Percentiles rank a stretch among this genome's conserved stretches.
phyloP scores from a whole-genome alignment of 2,329 filamentous ascomycete genomes.

The Daldinia eschscholtzii region DNA sequence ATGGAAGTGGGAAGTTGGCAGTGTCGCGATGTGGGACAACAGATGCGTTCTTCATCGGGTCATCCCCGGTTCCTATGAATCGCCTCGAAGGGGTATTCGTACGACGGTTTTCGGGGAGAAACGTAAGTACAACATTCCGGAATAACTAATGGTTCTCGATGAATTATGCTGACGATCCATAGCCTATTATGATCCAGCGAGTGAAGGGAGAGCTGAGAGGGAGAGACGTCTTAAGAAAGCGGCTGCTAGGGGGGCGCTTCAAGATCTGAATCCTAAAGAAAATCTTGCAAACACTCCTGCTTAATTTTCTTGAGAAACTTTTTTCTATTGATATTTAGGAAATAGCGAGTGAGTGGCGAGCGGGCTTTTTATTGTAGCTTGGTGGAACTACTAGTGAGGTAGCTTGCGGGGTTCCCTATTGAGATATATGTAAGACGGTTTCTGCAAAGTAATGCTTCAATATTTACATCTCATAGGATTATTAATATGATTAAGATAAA shows the following conservation, averaged over 20 bases:
- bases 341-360: too few species aligned
- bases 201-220: slow-evolving; percentile 51
- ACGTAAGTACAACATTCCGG: slow-evolving; percentile 51
- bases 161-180: slow-evolving; percentile 2
- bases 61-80: slow-evolving; percentile 58
- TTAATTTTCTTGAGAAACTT: neutral
- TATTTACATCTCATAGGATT: too few species aligned
- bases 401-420: too few species aligned
- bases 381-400: neutral
- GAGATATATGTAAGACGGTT: too few species aligned
- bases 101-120: slow-evolving; percentile 61
- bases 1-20: slow-evolving; percentile 64
- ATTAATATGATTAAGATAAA: too few species aligned
- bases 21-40: slow-evolving; percentile 66
- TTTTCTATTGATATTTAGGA: neutral
- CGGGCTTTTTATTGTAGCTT: neutral
- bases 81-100: slow-evolving; percentile 55
- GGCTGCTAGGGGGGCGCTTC: slow-evolving; percentile 19
- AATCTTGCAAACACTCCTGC: slow-evolving; percentile 27
- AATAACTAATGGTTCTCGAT: neutral
- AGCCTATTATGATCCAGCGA: slow-evolving; percentile 53
- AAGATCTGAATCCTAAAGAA: slow-evolving; percentile 12
- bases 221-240: slow-evolving; percentile 43
- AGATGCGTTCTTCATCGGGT: slow-evolving; percentile 57
- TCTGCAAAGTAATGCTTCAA: too few species aligned